phyloP scores from a whole-genome alignment of 805 yeast species.

The Kuraishia capsulata region DNA sequence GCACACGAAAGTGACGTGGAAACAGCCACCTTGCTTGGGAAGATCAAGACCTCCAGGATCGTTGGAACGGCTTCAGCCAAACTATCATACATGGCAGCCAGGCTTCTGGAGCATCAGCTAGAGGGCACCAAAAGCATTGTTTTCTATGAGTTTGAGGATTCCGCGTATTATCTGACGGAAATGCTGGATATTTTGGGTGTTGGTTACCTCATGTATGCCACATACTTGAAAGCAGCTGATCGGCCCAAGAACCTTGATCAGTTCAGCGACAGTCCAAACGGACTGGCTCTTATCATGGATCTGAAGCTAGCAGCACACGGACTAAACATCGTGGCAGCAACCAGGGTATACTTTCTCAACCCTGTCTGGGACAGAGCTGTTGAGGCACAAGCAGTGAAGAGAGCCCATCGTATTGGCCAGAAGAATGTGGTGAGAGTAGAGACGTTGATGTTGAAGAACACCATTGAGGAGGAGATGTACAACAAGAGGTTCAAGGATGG shows the following conservation, averaged over 20 bases:
- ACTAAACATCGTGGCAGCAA: conserved; percentile 56
- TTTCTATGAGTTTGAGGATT: conserved; percentile 64
- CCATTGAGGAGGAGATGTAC: conserved; percentile 64
- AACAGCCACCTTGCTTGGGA: conserved; percentile 12
- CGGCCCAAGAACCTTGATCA: conserved; percentile 43
- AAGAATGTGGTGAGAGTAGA: conserved; percentile 57
- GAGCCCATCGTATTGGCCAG: conserved; percentile 75
- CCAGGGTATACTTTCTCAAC: conserved; percentile 59
- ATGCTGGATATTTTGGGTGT: conserved; percentile 53
- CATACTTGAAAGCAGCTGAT: conserved; percentile 40
- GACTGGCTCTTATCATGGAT: conserved; percentile 57
- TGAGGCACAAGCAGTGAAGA: conserved; percentile 70
- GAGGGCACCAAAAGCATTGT: conserved; percentile 44
- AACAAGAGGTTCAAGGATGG: conserved; percentile 15
- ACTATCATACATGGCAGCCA: conserved; percentile 47
- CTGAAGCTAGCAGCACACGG: conserved; percentile 62
- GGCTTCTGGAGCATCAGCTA: conserved; percentile 42
- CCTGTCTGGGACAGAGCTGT: conserved; percentile 64
- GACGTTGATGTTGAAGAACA: conserved; percentile 50
- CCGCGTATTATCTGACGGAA: conserved; percentile 61
- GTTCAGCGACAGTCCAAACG: conserved; percentile 38
- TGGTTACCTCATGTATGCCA: conserved; percentile 54
- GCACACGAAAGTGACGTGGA: conserved; percentile 11
- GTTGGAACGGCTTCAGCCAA: conserved; percentile 61
- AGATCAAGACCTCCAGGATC: conserved; percentile 25